phyloP scores from a whole-genome alignment of 2,329 filamentous ascomycete species.

The Paraphaeosphaeria sporulosa region DNA sequence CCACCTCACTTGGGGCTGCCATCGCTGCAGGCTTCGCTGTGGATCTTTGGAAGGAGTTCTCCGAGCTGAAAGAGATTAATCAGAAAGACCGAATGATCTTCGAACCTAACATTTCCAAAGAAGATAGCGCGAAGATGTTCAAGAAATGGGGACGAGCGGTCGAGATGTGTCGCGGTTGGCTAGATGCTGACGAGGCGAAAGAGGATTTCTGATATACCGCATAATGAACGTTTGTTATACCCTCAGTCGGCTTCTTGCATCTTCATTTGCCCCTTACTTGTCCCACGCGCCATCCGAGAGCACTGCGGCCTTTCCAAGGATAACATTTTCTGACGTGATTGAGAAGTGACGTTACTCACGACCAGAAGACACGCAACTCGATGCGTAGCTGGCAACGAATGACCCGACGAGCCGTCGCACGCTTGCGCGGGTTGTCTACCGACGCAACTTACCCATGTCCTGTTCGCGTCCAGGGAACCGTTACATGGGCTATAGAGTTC shows the following conservation, averaged over 20 bases:
- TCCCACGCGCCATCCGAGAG: not conserved
- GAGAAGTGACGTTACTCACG: conserved; percentile 4
- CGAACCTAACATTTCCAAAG: conserved; percentile 67
- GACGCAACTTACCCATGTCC: conserved; percentile 11
- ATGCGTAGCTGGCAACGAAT: conserved; percentile 6
- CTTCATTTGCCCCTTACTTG: conserved; percentile 12
- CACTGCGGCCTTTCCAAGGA: conserved; percentile 3
- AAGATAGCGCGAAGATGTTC: conserved; percentile 70
- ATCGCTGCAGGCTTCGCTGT: conserved; percentile 89
- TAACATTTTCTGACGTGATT: conserved; percentile 14
- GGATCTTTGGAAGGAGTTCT: conserved; percentile 77
- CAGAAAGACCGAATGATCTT: conserved; percentile 74
- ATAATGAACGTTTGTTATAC: conserved; percentile 35
- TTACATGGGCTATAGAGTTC: conserved; percentile 1
- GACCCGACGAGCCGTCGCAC: not conserved
- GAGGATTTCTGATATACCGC: conserved; percentile 37
- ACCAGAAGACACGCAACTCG: not conserved
- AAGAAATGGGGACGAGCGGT: conserved; percentile 79
- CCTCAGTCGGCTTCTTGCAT: conserved; percentile 30
- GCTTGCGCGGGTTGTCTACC: not conserved
- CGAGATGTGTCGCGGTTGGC: conserved; percentile 79
- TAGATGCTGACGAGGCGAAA: conserved; percentile 53
- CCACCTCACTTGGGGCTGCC: conserved; percentile 85
- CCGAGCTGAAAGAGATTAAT: conserved; percentile 77
- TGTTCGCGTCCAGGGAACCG: conserved; percentile 16